Evolutionary conservation across 2,329 filamentous ascomycete genomes (phyloP).

Genomic region (Chaetomium strumarium): DNA sequence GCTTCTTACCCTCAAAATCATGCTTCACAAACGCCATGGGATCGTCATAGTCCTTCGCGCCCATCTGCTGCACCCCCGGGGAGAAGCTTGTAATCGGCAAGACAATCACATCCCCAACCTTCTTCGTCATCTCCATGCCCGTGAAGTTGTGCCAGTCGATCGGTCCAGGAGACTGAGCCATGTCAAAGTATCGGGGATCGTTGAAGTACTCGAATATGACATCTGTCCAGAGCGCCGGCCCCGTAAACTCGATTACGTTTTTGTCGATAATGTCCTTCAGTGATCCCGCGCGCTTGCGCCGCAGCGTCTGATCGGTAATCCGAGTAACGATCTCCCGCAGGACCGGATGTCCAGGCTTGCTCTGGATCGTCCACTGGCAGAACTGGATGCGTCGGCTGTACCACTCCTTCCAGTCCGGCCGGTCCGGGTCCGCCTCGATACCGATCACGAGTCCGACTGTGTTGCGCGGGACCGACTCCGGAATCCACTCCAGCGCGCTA

Average conservation of each 20-base stretch:
- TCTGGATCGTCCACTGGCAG: slow-evolving; percentile 98
- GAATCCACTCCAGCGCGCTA: slow-evolving; percentile 83
- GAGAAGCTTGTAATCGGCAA: slow-evolving; percentile 97
- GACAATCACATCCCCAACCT: slow-evolving; percentile 88
- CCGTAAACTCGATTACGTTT: slow-evolving; percentile 87
- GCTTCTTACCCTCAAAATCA: slow-evolving; percentile 76
- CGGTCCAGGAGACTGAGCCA: slow-evolving; percentile 60
- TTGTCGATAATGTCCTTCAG: slow-evolving; percentile 58
- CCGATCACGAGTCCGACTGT: slow-evolving; percentile 83
- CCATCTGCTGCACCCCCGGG: slow-evolving; percentile 90
- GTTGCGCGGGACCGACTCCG: slow-evolving; percentile 66
- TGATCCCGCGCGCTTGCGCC: slow-evolving; percentile 61
- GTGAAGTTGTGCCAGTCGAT: slow-evolving; percentile 89
- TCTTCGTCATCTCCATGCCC: slow-evolving; percentile 73
- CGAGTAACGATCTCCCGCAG: slow-evolving; percentile 80
- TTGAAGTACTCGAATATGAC: slow-evolving; percentile 90
- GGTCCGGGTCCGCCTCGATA: slow-evolving; percentile 93
- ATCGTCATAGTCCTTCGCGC: slow-evolving; percentile 78
- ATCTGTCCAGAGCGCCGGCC: slow-evolving; percentile 93
- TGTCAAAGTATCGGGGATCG: slow-evolving; percentile 80
- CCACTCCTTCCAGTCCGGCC: slow-evolving; percentile 89
- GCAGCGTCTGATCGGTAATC: slow-evolving; percentile 77
- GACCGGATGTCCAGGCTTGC: slow-evolving; percentile 89
- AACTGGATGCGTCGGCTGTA: slow-evolving; percentile 96
- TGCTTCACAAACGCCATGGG: slow-evolving; percentile 98